Conservation (phyloP, 2,329 filamentous ascomycete genomes). For the Fusarium subtropicale region DNA sequence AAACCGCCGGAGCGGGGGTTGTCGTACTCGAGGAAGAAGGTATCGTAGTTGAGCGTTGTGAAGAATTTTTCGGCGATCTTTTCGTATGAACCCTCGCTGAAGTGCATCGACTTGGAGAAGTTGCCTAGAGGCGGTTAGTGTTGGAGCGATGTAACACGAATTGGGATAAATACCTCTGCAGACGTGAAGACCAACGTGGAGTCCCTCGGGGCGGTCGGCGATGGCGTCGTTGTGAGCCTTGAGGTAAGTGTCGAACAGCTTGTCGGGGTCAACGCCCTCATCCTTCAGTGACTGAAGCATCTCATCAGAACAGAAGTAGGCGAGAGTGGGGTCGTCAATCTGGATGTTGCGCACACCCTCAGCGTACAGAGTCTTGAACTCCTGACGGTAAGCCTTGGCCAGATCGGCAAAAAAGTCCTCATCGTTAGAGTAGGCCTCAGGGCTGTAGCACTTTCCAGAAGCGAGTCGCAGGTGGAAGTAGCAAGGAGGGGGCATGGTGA, state of each 20-base stretch:
- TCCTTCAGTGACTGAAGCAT: conserved; percentile 70
- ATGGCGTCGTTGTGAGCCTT: conserved; percentile 79
- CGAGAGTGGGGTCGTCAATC: conserved; percentile 73
- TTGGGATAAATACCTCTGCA: conserved; percentile 49
- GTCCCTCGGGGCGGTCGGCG: conserved; percentile 68
- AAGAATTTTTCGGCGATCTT: conserved; percentile 71
- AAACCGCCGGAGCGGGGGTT: conserved; percentile 70
- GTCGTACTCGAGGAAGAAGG: conserved; percentile 72
- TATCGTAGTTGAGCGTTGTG: conserved; percentile 67
- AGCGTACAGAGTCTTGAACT: conserved; percentile 66
- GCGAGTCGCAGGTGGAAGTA: conserved; percentile 72
- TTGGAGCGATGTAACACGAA: background rate
- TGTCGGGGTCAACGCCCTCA: conserved; percentile 70
- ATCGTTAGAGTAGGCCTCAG: conserved; percentile 63
- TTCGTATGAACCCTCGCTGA: conserved; percentile 73
- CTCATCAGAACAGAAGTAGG: conserved; percentile 75
- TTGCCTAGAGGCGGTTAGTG: conserved; percentile 56
- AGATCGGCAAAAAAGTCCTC: conserved; percentile 69
- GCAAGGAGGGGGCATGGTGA: conserved; percentile 74
- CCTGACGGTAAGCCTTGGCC: conserved; percentile 65
- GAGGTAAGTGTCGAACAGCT: conserved; percentile 76
- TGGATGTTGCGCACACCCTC: conserved; percentile 68
- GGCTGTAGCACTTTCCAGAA: conserved; percentile 64
- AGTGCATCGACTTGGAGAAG: conserved; percentile 72
- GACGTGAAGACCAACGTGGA: conserved; percentile 79